Base-by-base conservation (phyloP, 768 basidiomycete species). In the Tulasnella sp. region DNA sequence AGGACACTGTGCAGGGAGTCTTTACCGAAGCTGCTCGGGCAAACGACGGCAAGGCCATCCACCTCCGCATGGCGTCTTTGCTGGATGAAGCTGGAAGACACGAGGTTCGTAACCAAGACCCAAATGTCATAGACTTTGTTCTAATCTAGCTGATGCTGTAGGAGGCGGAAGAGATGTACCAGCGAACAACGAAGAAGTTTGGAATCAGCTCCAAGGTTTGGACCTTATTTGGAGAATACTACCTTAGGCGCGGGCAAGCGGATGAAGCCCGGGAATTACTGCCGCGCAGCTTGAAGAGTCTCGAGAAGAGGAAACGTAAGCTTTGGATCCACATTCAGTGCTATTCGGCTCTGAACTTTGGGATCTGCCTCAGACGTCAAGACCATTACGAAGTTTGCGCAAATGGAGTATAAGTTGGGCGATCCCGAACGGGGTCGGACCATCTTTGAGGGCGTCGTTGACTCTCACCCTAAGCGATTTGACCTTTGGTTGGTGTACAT, bases 401-500 rank as follows among this genome's bases (percentile, higher is more conserved):
- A 96, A 79, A 85, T 99, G 25, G 97, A 99, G 82, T 99, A 98
- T 84, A 96, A 92, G 82, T 85, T 91, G 38, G 97, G 96, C 2
- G 97, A 99, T 79, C 86, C 93, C 1, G 97, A 99, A 82, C 90
- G 97, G 68, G 97, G 96, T 37, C 93, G 92, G 82, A 99, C 97
- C 0, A 87, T 99, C 71, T 98, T 97, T 78, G 97, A 99, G 81
- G 97, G 97, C 64, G 93, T 99, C 79, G 85, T 99, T 64, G 96
- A 97, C 83, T 94, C 93, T 17, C 95, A 98, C 84, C 91, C 95
- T 3, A 98, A 96, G 83, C 89, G 94, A 75, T 91, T 96, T 87
- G 96, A 99, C 81, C 85, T 98, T 70, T 99, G 97, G 97, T 92
- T 91, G 52, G 85, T 98, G 71, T 99, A 99, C 83, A 91, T 98